Conservation (phyloP, 352 stramenopile species). For the Bremia lactucae region DNA sequence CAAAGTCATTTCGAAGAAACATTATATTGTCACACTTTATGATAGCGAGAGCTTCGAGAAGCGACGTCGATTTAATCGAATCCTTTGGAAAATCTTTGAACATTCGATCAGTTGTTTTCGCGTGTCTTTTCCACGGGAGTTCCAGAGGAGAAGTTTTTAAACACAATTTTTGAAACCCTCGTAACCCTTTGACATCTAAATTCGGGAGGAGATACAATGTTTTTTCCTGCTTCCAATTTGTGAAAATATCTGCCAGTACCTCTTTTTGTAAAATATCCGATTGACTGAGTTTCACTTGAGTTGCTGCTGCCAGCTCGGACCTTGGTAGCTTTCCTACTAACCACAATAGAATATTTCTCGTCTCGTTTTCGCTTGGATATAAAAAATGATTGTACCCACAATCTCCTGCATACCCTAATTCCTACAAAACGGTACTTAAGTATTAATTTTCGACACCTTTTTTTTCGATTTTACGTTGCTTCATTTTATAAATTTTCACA, state of each 20-base stretch:
- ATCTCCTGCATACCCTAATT: constrained; percentile 71
- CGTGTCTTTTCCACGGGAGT: constrained; percentile 26
- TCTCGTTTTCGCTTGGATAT: constrained; percentile 80
- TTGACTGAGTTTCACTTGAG: neutral
- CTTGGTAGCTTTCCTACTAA: constrained; percentile 67
- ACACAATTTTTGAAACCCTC: constrained; percentile 40
- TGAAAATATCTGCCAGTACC: constrained; percentile 28
- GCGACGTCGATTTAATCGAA: constrained; percentile 18
- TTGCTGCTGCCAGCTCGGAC: neutral
- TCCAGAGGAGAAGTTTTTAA: constrained; percentile 27
- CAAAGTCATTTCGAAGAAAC: constrained; percentile 14
- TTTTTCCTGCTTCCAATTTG: constrained; percentile 36
- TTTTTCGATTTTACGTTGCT: neutral
- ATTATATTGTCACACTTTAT: constrained; percentile 5
- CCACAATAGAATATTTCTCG: constrained; percentile 69
- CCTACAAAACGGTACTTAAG: constrained; percentile 20
- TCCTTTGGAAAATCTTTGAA: constrained; percentile 28
- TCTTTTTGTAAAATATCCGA: constrained; percentile 7
- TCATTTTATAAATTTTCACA: constrained; percentile 1
- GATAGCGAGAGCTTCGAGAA: constrained; percentile 32
- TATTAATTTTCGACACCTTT: neutral
- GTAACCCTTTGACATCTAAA: constrained; percentile 19
- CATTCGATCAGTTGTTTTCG: constrained; percentile 4
- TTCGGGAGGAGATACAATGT: constrained; percentile 39
- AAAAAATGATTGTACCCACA: constrained; percentile 86